Base-by-base conservation (phyloP, 768 basidiomycete species). In the Rhodotorula taiwanensis region DNA sequence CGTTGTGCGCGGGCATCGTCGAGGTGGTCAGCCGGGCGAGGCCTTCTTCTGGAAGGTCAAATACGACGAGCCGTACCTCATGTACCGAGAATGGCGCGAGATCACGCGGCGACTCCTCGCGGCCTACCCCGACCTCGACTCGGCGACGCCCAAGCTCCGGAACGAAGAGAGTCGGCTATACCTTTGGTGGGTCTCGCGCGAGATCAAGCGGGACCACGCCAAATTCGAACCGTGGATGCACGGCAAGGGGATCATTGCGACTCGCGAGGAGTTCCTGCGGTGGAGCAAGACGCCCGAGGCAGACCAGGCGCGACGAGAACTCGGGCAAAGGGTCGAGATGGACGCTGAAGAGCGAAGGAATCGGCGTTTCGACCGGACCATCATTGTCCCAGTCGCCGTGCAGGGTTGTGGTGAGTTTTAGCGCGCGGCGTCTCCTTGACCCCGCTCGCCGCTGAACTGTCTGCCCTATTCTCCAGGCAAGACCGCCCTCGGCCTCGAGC, bases 31-130 rank as follows among this genome's bases (percentile, higher is more conserved):
- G 23, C 56, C 67, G 25, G 70, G 71, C 55, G 71, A 72, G 63
- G 86, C 89, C 0, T 94, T 97, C 80, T 97, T 99, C 81, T 98
- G 95, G 84, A 99, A 99, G 74, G 81, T 98, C 78, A 99, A 99
- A 75, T 98, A 97, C 76, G 92, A 98, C 76, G 90, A 98, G 73
- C 94, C 94, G 4, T 99, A 99, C 75, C 85, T 97, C 82, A 93
- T 94, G 84, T 98, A 95, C 77, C 86, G 95, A 58, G 89, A 93
- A 74, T 98, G 92, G 91, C 82, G 94, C 58, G 94, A 98, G 76
- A 80, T 93, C 55, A 97, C 95, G 10, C 51, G 62, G 30, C 67
- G 64, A 52, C 57, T 60, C 41, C 66, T 70, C 56, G 36, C 55
- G 41, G 52, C 36, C 50, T 67, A 55, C 45, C 58, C 69, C 8